A percentile compares a stretch with the other conserved stretches of the same genome.
These are phyloP conservation scores for Camellia oleifera DNA, from an alignment of 179 eudicot species.

Conservation along the genomic window DNA sequence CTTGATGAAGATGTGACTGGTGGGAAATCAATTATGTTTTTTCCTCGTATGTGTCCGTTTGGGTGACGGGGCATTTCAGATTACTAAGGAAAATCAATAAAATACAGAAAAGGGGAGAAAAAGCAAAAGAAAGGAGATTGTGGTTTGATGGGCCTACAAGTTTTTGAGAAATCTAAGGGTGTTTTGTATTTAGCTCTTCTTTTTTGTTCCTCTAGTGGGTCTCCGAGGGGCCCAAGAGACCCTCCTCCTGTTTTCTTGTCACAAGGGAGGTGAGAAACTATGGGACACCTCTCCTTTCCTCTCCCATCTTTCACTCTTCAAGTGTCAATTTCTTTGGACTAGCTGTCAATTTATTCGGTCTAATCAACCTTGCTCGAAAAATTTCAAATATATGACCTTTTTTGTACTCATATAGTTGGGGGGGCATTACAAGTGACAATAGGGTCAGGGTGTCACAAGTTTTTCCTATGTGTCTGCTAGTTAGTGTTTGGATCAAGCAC, in stretches of 20 bases:
- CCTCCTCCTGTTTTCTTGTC: slow-evolving; percentile 18
- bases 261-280: not conserved
- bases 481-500: not conserved
- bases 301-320: not conserved
- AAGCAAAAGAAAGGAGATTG: slow-evolving; percentile 12
- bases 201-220: slow-evolving; percentile 35
- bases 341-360: not conserved
- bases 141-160: not conserved
- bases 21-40: slow-evolving; percentile 16
- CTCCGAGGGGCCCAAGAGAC: slow-evolving; percentile 21
- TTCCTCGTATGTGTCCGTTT: slow-evolving; percentile 18
- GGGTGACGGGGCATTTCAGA: slow-evolving; percentile 4
- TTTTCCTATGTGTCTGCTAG: not conserved
- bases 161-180: slow-evolving; percentile 13
- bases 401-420: not conserved
- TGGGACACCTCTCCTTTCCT: not conserved
- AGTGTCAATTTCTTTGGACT: slow-evolving; percentile 3
- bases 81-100: not conserved
- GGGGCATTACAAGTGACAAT: not conserved
- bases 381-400: not conserved
- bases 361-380: not conserved
- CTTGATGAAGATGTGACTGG: slow-evolving; percentile 16
- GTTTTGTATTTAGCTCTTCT: slow-evolving; percentile 15
- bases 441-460: not conserved
- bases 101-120: slow-evolving; percentile 13